A percentile compares a stretch with the other conserved stretches of the same genome.
Evolutionary conservation across 2,329 filamentous ascomycete genomes (phyloP).

Genomic region (Hypoxylon sp.): DNA sequence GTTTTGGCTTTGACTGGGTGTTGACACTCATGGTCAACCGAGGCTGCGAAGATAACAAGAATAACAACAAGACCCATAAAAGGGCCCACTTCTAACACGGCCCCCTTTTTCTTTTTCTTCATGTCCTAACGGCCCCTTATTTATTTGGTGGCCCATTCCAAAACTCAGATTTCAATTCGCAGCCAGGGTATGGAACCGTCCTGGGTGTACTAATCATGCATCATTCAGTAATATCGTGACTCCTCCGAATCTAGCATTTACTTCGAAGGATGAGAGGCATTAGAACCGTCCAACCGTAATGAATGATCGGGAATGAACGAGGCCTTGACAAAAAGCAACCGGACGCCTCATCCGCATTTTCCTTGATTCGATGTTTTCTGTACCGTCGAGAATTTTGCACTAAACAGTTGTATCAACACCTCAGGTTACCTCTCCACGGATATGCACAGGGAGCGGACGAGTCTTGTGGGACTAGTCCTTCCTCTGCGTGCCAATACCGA

Average conservation of each 20-base stretch:
- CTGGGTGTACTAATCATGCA: slow-evolving; percentile 27
- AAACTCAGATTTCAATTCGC: background rate
- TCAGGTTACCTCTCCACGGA: background rate
- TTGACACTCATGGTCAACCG: slow-evolving; percentile 8
- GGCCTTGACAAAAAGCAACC: slow-evolving; percentile 20
- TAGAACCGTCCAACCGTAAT: slow-evolving; percentile 5
- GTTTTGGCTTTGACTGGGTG: background rate
- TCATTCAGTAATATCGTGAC: slow-evolving; percentile 35
- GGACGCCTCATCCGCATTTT: slow-evolving; percentile 25
- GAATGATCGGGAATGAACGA: slow-evolving; percentile 6
- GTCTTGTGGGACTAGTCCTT: background rate
- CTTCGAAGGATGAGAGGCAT: slow-evolving; percentile 7
- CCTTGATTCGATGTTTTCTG: slow-evolving; percentile 14
- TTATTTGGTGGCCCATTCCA: slow-evolving; percentile 4
- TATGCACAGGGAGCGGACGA: slow-evolving; percentile 19
- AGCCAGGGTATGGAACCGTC: slow-evolving; percentile 12
- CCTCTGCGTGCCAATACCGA: background rate
- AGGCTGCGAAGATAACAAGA: slow-evolving; percentile 16
- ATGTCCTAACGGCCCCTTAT: background rate
- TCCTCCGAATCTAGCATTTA: slow-evolving; percentile 21
- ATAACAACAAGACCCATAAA: slow-evolving; percentile 1
- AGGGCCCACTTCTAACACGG: slow-evolving; percentile 11
- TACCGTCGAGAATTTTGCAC: slow-evolving; percentile 2
- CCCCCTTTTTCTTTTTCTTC: slow-evolving; percentile 17
- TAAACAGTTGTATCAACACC: slow-evolving; percentile 1